These are phyloP conservation scores for Glonium stellatum DNA, from an alignment of 495 filamentous ascomycete species.

Conservation along the genomic window DNA sequence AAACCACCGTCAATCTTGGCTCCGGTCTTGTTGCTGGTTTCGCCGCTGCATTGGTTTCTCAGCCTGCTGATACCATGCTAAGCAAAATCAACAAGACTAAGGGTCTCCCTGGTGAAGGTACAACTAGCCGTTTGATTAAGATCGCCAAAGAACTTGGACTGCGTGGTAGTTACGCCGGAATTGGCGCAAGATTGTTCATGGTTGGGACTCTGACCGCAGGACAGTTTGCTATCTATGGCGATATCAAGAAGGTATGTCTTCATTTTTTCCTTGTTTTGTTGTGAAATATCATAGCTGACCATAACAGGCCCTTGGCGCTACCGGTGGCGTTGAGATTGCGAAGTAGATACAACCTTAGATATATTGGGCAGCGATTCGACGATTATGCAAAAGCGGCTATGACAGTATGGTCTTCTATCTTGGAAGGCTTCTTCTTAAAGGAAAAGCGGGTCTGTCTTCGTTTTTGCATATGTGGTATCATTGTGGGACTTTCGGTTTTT, in stretches of 20 bases:
- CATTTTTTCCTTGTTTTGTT: neutral
- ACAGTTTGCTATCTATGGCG: conserved; percentile 96
- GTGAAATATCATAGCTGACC: neutral
- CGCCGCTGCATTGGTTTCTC: conserved; percentile 90
- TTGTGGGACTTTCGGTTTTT: neutral
- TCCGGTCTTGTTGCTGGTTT: conserved; percentile 96
- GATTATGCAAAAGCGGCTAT: neutral
- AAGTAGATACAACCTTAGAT: conserved; percentile 23
- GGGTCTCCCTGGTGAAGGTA: conserved; percentile 91
- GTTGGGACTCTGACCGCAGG: conserved; percentile 75
- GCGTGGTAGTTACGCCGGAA: conserved; percentile 80
- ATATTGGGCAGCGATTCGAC: neutral
- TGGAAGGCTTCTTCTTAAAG: neutral
- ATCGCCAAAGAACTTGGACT: conserved; percentile 92
- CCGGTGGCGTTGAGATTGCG: conserved; percentile 71
- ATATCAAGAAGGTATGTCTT: conserved; percentile 49
- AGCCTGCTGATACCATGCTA: conserved; percentile 98
- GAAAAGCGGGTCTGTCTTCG: neutral
- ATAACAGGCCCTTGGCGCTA: conserved; percentile 47
- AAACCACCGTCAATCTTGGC: conserved; percentile 90
- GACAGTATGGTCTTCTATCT: neutral
- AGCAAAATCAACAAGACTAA: conserved; percentile 99
- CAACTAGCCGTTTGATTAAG: conserved; percentile 84
- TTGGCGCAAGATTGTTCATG: conserved; percentile 90
- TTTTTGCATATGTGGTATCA: neutral